These are phyloP conservation scores for Vigna unguiculata DNA, from an alignment of 306 rosid genomes.

Conservation along the genomic window DNA sequence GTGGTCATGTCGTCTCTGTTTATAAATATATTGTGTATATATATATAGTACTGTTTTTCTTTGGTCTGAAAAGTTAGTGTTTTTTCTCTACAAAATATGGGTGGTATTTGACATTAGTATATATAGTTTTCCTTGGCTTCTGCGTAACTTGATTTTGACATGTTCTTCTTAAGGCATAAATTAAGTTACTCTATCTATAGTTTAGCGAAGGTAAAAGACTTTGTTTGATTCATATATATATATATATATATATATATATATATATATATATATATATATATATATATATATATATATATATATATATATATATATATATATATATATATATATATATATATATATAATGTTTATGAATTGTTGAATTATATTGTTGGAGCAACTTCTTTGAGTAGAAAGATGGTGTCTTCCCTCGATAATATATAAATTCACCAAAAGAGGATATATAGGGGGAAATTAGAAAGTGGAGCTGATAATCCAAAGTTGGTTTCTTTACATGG, in stretches of 20 bases:
- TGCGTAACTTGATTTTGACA: neutral
- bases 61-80: neutral
- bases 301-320: too few species aligned
- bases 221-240: too few species aligned
- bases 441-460: neutral
- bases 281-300: too few species aligned
- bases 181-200: neutral
- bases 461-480: slow-evolving; percentile 23
- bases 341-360: too few species aligned
- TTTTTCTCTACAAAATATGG: neutral
- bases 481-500: slow-evolving; percentile 14
- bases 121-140: neutral
- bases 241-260: too few species aligned
- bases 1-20: neutral
- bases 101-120: neutral
- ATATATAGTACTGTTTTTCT: neutral
- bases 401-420: neutral
- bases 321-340: too few species aligned
- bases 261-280: too few species aligned
- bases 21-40: neutral
- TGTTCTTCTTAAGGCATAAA: neutral
- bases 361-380: too few species aligned
- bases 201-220: too few species aligned
- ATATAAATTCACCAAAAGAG: neutral
- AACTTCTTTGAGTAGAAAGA: neutral